Conservation (phyloP, 2,329 filamentous ascomycete genomes). For the Microcyclospora tardicrescens region DNA sequence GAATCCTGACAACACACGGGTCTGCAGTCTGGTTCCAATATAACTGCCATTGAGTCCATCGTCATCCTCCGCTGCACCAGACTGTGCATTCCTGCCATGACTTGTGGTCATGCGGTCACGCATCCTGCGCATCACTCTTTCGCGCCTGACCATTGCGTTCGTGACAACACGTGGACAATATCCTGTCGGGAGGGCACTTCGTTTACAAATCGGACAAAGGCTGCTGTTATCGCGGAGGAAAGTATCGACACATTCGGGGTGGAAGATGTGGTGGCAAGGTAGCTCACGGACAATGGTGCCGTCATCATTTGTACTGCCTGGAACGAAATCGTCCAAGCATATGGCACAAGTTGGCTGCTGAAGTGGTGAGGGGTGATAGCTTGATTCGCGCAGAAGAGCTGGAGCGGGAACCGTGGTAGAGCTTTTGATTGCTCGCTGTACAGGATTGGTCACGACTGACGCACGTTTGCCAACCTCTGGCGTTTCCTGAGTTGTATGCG, state of each 20-base stretch:
- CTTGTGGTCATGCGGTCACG: constrained; percentile 32
- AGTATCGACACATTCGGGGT: constrained; percentile 79
- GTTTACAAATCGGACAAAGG: constrained; percentile 83
- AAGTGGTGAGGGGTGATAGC: constrained; percentile 28
- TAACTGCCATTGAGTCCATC: neutral
- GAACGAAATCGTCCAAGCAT: constrained; percentile 67
- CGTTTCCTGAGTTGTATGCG: no score
- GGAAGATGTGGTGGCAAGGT: constrained; percentile 84
- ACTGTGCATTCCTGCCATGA: no score
- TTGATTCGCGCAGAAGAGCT: constrained; percentile 11
- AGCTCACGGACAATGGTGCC: constrained; percentile 64
- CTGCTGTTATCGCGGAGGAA: constrained; percentile 70
- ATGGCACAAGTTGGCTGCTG: constrained; percentile 81
- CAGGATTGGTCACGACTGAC: constrained; percentile 1
- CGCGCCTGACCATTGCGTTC: constrained; percentile 74
- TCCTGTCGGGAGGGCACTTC: constrained; percentile 60
- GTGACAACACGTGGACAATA: constrained; percentile 50
- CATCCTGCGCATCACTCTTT: constrained; percentile 53
- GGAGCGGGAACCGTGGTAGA: constrained; percentile 4
- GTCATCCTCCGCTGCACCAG: no score
- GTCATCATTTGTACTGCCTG: constrained; percentile 7
- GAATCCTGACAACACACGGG: no score
- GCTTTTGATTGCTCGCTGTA: no score
- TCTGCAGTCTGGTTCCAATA: neutral
- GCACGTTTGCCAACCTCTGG: constrained; percentile 1